These are phyloP conservation scores for Lolium multiflorum DNA, from an alignment of 176 grass and related monocot genomes.

Conservation along the genomic window DNA sequence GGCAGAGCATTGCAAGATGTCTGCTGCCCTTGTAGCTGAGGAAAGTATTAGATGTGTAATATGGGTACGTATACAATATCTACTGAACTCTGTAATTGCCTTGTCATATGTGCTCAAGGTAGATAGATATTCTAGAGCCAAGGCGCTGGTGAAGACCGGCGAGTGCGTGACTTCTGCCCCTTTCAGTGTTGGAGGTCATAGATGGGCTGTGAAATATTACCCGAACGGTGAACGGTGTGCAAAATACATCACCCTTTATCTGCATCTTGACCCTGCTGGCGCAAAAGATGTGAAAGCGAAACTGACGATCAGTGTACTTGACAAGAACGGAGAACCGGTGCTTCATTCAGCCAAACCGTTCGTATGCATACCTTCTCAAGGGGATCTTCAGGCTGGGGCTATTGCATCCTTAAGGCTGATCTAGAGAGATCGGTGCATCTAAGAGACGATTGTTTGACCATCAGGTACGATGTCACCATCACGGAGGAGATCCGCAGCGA, in stretches of 20 bases:
- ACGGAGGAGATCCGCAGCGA: not conserved
- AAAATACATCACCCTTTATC: too few species aligned
- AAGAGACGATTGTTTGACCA: not conserved
- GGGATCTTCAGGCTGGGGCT: not conserved
- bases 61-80: too few species aligned
- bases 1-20: not conserved
- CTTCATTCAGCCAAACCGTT: not conserved
- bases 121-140: not conserved
- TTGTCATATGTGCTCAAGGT: not conserved
- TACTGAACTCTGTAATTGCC: too few species aligned
- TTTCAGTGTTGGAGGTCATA: conserved; percentile 20
- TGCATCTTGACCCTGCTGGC: not conserved
- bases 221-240: not conserved
- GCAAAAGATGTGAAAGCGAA: not conserved
- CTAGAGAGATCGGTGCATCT: not conserved
- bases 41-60: too few species aligned
- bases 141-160: not conserved
- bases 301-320: not conserved
- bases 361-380: not conserved
- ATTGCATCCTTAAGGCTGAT: too few species aligned
- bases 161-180: not conserved
- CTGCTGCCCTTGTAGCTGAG: not conserved
- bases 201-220: not conserved
- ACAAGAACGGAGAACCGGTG: not conserved
- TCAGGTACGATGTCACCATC: not conserved